Evolutionary conservation across 2,329 filamentous ascomycete genomes (phyloP), one percentile per base, ranked within the genome.

Genomic region (Microdochium nivale): DNA sequence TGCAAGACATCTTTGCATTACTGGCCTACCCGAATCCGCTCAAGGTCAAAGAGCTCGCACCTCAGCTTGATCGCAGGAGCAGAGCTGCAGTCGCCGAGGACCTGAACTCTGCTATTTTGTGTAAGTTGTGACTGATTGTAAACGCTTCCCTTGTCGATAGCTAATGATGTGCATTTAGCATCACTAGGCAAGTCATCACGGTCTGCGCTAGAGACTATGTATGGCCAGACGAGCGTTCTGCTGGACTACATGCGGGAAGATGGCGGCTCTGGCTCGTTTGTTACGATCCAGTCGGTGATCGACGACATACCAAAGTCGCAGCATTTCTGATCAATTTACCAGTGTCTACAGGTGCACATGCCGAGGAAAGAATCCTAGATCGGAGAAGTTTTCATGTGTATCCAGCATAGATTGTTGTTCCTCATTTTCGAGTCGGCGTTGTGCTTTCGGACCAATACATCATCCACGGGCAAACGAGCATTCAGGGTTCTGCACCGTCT

Each of bases 131-230:
- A 9, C 23, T 16, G n/a, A 16, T 19, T 27, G 9, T 43, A 19
- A 11, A 11, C 5, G 10, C n/a, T 7, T 19, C 35, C 7, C 8
- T 25, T 9, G 37, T 21, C 13, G 14, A 13, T 49, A 13, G 37
- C 56, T 62, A 51, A 60, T 53, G 5, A 5, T 44, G 49, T 30
- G 19, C 19, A 21, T 44, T 46, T 49, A 96, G 92, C 90, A 43
- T 95, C 89, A 1, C 77, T 96, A 2, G 94, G 94, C 49, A 95
- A 95, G 70, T 92, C 90, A 0, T 90, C 89, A 2, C 84, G 86
- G 3, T 88, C 94, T 2, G 88, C 90, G 1, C 70, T 99, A 27
- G 92, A 97, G 67, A 86, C 83, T 54, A 67, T 96, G 5, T 90
- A 88, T 63, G 87, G 91, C 54, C 90, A 96, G 70, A 95, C 90